Evolutionary conservation across 352 stramenopile species (phyloP), one percentile per base, ranked within the genome.

Genomic region (Globisporangium iwayamae): DNA sequence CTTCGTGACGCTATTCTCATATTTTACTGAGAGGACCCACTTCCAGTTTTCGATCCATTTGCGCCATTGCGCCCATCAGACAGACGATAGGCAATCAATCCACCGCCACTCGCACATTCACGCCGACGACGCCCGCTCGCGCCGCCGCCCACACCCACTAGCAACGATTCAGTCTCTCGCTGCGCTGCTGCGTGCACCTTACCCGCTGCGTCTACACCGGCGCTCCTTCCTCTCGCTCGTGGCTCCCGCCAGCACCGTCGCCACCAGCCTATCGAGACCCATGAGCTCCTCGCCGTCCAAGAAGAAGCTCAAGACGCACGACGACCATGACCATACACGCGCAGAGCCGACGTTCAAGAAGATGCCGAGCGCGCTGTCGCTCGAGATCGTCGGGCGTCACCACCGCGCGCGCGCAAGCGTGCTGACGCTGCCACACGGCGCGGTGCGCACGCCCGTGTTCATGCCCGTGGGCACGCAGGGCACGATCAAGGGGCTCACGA

Each of bases 401-500:
- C 71, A 82, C 60, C 78, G 79, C 48, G 87, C 88, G 22, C 79
- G 90, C 39, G 91, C 90, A 9, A 74, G 71, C 34, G 87, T 88
- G 41, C 74, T 97, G 54, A 77, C 76, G 46, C 71, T 97, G 47
- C 88, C 88, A 5, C 92, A 98, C 66, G 92, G 91, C 39, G 66
- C 74, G 22, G 87, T 98, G 45, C 76, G 72, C 30, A 98, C 94
- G 50, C 94, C 96, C 3, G 89, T 98, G 32, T 99, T 99, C 74
- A 98, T 99, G 96, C 95, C 96, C 1, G 96, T 99, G 25, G 97
- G 97, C 28, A 99, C 97, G 13, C 98, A 99, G 71, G 96, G 82
- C 56, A 96, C 91, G 43, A 93, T 99, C 65, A 99, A 99, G 73
- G 78, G 91, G 43, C 67, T 99, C 13, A 94, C 95, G 16, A 70